Base-by-base conservation (phyloP, 1,139 yeast genomes). In the Nematodospora anomalae region DNA sequence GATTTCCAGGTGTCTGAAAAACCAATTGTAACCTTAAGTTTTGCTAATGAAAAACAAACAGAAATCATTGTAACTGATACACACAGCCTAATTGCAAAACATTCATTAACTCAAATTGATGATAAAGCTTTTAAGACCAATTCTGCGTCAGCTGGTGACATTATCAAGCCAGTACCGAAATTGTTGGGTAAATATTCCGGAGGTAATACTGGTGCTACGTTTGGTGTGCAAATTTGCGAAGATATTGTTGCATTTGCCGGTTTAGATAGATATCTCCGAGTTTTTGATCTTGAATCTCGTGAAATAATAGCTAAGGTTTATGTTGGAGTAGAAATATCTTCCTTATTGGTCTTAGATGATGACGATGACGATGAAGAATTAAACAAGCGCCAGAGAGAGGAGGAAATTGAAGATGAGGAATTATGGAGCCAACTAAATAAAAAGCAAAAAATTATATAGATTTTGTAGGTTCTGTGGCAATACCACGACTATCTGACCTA, bases 181-280 rank as follows among this genome's bases (percentile, higher is more conserved):
- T 52, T 67, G 23, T 52, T 69, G 31, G 76, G 76, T 5, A 70
- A 70, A 41, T 71, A 51, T 46, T 52, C 64, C 4, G 76, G 75
- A 7, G 68, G 70, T 3, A 70, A 70, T 46, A 67, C 75, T 14
- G 76, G 76, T 44, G 75, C 76, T 12, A 60, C 68, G 3, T 61
- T 60, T 50, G 68, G 62, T 6, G 51, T 58, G 12, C 53, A 50
- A 31, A 49, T 56, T 8, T 45, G 44, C 11, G 52, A 57, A 27
- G 59, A 57, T 36, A 48, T 65, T 8, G 52, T 68, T 23, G 71
- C 64, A 10, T 71, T 88, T 16, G 96, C 95, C 28, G 96, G 96
- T 0, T 71, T 89, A 26, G 97, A 90, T 55, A 72, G 96, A 52
- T 90, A 88, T 55, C 70, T 88, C 28, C 73, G 97, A 40, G 86